Percentiles rank a stretch among this genome's conserved stretches.
Conservation (phyloP, 2,329 filamentous ascomycete genomes). For the Exophiala sp. region DNA sequence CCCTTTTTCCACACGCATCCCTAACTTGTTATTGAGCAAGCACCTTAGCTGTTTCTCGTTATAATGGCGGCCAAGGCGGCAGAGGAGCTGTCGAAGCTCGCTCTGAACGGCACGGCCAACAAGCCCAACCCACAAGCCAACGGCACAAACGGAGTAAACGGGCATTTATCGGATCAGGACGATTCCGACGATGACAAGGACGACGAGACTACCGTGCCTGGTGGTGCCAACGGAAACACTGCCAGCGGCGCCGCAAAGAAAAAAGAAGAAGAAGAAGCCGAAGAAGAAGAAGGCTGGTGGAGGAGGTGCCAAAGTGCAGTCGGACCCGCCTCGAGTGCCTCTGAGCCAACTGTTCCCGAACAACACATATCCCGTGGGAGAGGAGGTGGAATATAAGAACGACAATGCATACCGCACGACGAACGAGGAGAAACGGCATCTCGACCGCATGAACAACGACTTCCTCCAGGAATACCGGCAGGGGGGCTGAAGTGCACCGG, state of each 20-base stretch:
- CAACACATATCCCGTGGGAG: constrained; percentile 66
- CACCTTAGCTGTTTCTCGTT: not conserved
- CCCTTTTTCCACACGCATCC: not conserved
- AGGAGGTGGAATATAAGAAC: constrained; percentile 70
- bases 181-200: constrained; percentile 52
- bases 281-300: constrained; percentile 60
- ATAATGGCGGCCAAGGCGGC: constrained; percentile 28
- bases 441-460: constrained; percentile 73
- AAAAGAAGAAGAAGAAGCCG: constrained; percentile 78
- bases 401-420: constrained; percentile 76
- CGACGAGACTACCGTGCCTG: constrained; percentile 42
- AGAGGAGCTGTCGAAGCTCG: constrained; percentile 29
- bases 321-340: constrained; percentile 68
- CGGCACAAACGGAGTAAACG: constrained; percentile 36
- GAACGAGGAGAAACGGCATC: constrained; percentile 74
- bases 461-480: constrained; percentile 76
- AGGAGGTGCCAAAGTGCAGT: constrained; percentile 59
- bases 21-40: not conserved
- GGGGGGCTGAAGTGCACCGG: constrained; percentile 80
- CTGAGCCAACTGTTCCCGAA: constrained; percentile 68
- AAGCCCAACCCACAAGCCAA: constrained; percentile 22
- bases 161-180: constrained; percentile 46
- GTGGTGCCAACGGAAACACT: constrained; percentile 33
- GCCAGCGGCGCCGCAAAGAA: constrained; percentile 52
- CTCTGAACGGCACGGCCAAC: constrained; percentile 33